Conservation (phyloP, 2,329 filamentous ascomycete species). For the Diaporthe nobilis region DNA sequence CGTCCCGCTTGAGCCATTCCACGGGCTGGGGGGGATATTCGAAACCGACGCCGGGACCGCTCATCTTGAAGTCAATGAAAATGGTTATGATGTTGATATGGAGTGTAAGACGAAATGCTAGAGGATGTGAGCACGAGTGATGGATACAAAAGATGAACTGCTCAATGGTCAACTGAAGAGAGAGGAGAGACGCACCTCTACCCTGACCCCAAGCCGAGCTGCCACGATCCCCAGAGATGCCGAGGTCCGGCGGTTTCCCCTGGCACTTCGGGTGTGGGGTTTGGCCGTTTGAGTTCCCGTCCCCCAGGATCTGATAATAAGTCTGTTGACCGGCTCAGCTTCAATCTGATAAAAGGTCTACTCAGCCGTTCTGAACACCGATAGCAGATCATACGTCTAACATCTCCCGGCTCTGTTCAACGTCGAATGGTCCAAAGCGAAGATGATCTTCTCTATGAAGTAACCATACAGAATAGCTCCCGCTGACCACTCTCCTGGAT, state of each 20-base stretch:
- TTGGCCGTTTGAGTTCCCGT: slow-evolving; percentile 5
- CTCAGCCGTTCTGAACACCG: background rate
- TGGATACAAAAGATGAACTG: background rate
- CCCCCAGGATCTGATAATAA: slow-evolving; percentile 6
- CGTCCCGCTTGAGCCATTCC: slow-evolving; percentile 89
- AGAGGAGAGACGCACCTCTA: background rate
- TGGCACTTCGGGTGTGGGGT: slow-evolving; percentile 38
- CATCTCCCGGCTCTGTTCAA: background rate
- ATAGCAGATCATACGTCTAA: background rate
- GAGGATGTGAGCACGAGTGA: background rate
- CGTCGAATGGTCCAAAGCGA: background rate
- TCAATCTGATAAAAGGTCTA: background rate
- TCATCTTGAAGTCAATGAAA: slow-evolving; percentile 50
- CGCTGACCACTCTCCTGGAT: background rate
- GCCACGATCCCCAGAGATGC: slow-evolving; percentile 33
- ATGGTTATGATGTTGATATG: slow-evolving; percentile 4
- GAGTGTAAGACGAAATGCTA: slow-evolving; percentile 42
- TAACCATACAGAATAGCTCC: background rate
- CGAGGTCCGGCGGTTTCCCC: slow-evolving; percentile 38
- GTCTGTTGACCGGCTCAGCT: background rate
- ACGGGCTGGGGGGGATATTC: slow-evolving; percentile 83
- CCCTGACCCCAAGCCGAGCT: slow-evolving; percentile 11
- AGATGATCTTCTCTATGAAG: background rate
- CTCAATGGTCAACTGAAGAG: background rate
- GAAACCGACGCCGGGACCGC: slow-evolving; percentile 76